These are phyloP conservation scores for Cryomyces minteri DNA, from an alignment of 495 filamentous ascomycete genomes.

Conservation along the genomic window DNA sequence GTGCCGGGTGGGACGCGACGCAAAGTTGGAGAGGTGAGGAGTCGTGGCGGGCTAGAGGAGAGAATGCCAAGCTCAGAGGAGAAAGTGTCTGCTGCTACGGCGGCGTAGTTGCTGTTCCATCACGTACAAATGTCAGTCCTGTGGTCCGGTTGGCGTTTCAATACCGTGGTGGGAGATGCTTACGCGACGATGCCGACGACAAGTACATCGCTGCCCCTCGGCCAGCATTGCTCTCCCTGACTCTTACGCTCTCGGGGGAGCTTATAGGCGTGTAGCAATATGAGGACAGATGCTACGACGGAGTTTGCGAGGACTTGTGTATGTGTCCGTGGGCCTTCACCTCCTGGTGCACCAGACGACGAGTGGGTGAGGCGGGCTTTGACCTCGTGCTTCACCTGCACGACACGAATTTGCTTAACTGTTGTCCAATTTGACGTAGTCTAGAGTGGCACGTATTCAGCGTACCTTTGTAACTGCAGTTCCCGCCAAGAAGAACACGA, in stretches of 20 bases:
- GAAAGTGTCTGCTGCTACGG: slow-evolving; percentile 83
- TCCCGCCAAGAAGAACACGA: slow-evolving; percentile 73
- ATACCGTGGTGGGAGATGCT: not conserved
- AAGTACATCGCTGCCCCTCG: slow-evolving; percentile 27
- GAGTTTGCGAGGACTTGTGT: slow-evolving; percentile 88
- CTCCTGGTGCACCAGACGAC: slow-evolving; percentile 47
- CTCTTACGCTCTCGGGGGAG: slow-evolving; percentile 25
- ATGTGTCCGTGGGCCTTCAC: slow-evolving; percentile 66
- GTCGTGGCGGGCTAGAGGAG: slow-evolving; percentile 49
- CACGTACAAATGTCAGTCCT: slow-evolving; percentile 6
- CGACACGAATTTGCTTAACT: no score
- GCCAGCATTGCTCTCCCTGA: slow-evolving; percentile 14
- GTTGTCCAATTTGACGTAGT: no score
- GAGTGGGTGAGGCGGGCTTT: slow-evolving; percentile 68
- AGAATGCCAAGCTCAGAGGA: slow-evolving; percentile 91
- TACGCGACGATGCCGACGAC: slow-evolving; percentile 36
- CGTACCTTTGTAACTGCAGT: slow-evolving; percentile 65
- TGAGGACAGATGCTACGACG: slow-evolving; percentile 52
- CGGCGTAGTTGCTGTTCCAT: slow-evolving; percentile 50
- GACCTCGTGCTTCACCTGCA: slow-evolving; percentile 64
- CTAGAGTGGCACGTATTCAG: not conserved
- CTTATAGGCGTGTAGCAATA: slow-evolving; percentile 49
- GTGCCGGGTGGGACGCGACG: slow-evolving; percentile 74
- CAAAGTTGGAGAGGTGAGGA: slow-evolving; percentile 61
- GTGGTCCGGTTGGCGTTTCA: no score